phyloP scores from a whole-genome alignment of 1,284 basidiomycete species.

The Lignosus rhinocerotis region DNA sequence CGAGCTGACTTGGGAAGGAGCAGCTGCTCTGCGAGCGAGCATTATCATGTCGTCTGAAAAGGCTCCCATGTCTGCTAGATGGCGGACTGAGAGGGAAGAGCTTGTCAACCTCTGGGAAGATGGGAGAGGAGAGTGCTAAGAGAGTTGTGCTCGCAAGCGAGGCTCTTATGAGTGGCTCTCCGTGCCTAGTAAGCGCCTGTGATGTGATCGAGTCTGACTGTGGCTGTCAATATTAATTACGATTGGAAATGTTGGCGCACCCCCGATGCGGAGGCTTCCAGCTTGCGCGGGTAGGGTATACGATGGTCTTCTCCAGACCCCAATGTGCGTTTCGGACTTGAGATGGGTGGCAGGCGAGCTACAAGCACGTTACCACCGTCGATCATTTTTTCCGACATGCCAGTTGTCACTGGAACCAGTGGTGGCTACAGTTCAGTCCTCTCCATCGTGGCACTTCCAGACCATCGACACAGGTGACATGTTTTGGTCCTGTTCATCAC shows the following conservation, averaged over 20 bases:
- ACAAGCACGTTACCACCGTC: neutral
- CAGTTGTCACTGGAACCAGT: neutral
- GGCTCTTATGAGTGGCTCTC: neutral
- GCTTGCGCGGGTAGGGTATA: no score
- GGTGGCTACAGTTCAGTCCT: no score
- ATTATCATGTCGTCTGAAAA: constrained; percentile 11
- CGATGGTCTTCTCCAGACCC: no score
- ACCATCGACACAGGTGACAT: no score
- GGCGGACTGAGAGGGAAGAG: neutral
- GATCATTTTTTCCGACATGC: neutral
- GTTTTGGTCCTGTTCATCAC: no score
- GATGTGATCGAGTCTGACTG: neutral
- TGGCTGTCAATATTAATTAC: neutral
- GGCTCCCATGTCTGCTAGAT: constrained; percentile 3
- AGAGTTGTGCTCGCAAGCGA: neutral
- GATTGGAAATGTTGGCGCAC: no score
- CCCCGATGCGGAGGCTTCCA: neutral
- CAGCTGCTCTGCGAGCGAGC: constrained; percentile 9
- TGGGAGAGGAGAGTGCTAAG: neutral
- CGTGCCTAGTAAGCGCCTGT: neutral
- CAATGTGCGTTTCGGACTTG: neutral
- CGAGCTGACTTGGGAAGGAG: constrained; percentile 16
- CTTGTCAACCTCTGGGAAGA: neutral
- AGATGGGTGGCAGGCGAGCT: neutral
- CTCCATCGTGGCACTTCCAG: no score